These are phyloP conservation scores for Cladosporium sp. DNA, from an alignment of 2,329 filamentous ascomycete genomes.

Conservation along the genomic window DNA sequence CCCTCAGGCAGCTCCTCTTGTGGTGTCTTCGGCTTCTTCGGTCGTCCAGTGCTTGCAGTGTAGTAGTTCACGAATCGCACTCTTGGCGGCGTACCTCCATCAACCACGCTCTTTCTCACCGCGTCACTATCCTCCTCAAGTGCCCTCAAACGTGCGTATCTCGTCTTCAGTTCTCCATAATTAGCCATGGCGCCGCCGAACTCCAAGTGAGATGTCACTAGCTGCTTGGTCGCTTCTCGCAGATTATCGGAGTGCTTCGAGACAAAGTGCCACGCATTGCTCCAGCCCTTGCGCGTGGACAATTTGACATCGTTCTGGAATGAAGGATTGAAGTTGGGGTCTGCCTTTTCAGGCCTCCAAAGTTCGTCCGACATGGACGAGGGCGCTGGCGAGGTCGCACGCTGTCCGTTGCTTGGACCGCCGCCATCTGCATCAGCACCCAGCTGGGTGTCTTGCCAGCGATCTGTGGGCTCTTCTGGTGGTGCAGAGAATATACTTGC, in stretches of 20 bases:
- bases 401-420: background rate
- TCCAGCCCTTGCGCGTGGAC: conserved; percentile 68
- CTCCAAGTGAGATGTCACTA: conserved; percentile 78
- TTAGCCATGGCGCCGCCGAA: conserved; percentile 82
- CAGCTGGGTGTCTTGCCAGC: conserved; percentile 14
- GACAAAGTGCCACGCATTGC: conserved; percentile 70
- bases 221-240: conserved; percentile 67
- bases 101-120: conserved; percentile 37
- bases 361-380: conserved; percentile 27
- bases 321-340: conserved; percentile 71
- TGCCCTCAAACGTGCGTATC: conserved; percentile 69
- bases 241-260: conserved; percentile 78
- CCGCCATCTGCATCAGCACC: background rate
- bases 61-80: conserved; percentile 89
- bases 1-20: conserved; percentile 30
- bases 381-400: background rate
- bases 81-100: conserved; percentile 43
- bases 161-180: conserved; percentile 65
- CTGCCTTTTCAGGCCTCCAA: conserved; percentile 31
- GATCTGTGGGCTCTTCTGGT: conserved; percentile 38
- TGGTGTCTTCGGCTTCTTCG: conserved; percentile 54
- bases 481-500: conserved; percentile 69
- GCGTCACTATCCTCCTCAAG: conserved; percentile 69
- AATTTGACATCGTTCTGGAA: conserved; percentile 74
- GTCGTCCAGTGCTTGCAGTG: conserved; percentile 75